phyloP scores from a whole-genome alignment of 257 asterid genomes.

The Solanum corneliomulleri region DNA sequence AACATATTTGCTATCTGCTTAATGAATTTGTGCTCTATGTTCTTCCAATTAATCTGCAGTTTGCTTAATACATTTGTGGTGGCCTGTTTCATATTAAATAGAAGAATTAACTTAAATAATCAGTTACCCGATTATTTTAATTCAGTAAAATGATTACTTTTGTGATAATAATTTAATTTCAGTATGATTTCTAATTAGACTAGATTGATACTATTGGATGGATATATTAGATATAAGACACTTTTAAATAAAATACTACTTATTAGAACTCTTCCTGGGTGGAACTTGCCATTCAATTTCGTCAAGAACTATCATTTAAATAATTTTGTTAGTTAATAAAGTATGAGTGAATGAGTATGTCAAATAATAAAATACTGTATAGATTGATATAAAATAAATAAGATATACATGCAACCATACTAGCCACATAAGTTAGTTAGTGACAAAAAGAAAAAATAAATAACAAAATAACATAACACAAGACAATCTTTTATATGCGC shows the following conservation, averaged over 20 bases:
- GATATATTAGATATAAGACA: not conserved
- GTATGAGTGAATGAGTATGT: not conserved
- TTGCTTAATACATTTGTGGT: not conserved
- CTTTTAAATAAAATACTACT: not conserved
- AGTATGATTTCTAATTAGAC: not conserved
- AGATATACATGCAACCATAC: not conserved
- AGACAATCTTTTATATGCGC: not conserved
- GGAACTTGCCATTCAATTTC: not conserved
- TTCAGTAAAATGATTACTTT: not conserved
- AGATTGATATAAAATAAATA: not conserved
- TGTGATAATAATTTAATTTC: too few relatives aligned
- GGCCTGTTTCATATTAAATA: not conserved
- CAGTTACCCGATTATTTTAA: too few relatives aligned
- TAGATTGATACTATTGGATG: not conserved
- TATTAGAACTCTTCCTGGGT: not conserved
- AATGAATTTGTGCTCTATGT: not conserved
- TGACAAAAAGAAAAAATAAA: not conserved
- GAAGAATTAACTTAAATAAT: not conserved
- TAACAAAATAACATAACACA: not conserved
- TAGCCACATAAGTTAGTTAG: not conserved
- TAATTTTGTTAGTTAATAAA: not conserved
- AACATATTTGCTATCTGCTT: not conserved
- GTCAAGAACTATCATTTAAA: not conserved
- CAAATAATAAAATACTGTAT: not conserved
- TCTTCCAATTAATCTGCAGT: not conserved